A percentile compares a stretch with the other conserved stretches of the same genome.
Conservation (phyloP, 176 grass and related monocot species). For the Sorghum bicolor region DNA sequence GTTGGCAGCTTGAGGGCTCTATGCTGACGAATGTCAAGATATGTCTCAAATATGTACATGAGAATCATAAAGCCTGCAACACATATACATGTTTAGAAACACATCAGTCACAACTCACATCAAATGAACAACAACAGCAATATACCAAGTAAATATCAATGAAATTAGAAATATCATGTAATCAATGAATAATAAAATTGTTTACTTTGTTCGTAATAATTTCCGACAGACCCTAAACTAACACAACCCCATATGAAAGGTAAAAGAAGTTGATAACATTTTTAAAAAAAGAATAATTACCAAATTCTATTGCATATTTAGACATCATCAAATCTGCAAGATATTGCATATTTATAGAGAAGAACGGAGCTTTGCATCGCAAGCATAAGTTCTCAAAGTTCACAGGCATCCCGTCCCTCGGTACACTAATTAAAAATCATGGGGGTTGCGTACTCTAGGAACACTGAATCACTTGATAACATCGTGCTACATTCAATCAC, state of each 20-base stretch:
- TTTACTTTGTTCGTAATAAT: background rate
- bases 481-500: background rate
- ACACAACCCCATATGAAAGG: background rate
- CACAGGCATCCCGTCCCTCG: background rate
- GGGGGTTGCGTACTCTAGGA: background rate
- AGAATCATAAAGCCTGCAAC: constrained; percentile 95
- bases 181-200: background rate
- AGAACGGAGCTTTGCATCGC: background rate
- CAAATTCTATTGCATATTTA: background rate
- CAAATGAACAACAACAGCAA: constrained; percentile 10
- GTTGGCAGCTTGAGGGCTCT: constrained; percentile 59
- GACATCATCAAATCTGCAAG: constrained; percentile 12
- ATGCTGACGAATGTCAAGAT: constrained; percentile 90
- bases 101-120: background rate
- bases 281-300: background rate
- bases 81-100: background rate
- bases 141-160: constrained; percentile 1
- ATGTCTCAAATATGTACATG: constrained; percentile 95
- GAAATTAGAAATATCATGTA: background rate
- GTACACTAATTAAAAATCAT: background rate
- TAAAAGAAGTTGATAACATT: background rate
- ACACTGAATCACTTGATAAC: background rate
- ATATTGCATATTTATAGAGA: background rate
- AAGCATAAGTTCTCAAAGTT: background rate
- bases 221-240: background rate